These are phyloP conservation scores for Beauveria pseudobassiana DNA, from an alignment of 2,329 filamentous ascomycete species.

Conservation along the genomic window DNA sequence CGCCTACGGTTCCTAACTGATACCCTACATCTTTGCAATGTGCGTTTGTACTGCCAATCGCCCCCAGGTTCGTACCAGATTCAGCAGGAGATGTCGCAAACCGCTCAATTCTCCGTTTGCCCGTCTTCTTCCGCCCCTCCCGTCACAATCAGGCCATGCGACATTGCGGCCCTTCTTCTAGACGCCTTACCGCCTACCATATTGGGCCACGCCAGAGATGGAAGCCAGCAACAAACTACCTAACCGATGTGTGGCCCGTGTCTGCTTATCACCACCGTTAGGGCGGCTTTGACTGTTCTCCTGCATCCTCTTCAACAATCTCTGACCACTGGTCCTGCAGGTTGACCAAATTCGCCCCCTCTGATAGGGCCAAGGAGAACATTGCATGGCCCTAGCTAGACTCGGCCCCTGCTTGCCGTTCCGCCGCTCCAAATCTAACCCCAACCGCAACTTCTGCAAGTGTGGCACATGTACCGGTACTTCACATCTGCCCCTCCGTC, in stretches of 20 bases:
- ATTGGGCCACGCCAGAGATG: not conserved
- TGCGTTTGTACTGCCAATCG: no score
- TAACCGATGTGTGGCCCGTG: not conserved
- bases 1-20: not conserved
- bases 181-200: slow-evolving; percentile 4
- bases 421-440: not conserved
- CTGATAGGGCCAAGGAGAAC: slow-evolving; percentile 6
- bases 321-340: slow-evolving; percentile 2
- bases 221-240: not conserved
- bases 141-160: not conserved
- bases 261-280: not conserved
- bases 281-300: not conserved
- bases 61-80: not conserved
- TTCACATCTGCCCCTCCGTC: slow-evolving; percentile 18
- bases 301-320: slow-evolving; percentile 14
- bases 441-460: not conserved
- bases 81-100: not conserved
- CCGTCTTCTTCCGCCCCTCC: not conserved
- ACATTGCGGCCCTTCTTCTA: not conserved
- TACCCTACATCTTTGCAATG: not conserved
- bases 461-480: slow-evolving; percentile 5
- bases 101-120: not conserved
- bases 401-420: not conserved
- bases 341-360: not conserved
- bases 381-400: slow-evolving; percentile 6